Percentiles rank a stretch among this genome's conserved stretches.
phyloP scores from a whole-genome alignment of 257 asterid species.

The Petunia secreta region DNA sequence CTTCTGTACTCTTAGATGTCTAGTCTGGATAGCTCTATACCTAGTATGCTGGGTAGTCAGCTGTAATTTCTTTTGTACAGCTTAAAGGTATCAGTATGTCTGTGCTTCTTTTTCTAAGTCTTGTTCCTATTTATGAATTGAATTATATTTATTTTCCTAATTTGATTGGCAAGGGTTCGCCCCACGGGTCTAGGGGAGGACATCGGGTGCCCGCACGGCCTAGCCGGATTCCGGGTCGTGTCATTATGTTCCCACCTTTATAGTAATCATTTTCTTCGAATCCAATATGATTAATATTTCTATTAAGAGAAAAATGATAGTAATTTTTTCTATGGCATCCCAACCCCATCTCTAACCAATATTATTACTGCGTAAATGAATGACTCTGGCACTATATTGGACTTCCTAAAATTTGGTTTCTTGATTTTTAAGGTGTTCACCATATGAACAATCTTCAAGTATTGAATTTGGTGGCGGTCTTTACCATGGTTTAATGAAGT shows the following conservation, averaged over 20 bases:
- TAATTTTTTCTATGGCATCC: neutral
- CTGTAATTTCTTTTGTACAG: too few relatives aligned
- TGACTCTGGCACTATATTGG: neutral
- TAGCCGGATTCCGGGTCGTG: too few relatives aligned
- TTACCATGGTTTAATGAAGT: neutral
- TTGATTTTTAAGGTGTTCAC: neutral
- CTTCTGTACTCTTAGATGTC: too few relatives aligned
- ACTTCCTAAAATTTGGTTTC: neutral
- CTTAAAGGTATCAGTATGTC: too few relatives aligned
- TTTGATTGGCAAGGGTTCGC: too few relatives aligned
- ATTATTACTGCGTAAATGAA: neutral
- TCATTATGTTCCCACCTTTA: neutral
- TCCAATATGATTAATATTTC: neutral
- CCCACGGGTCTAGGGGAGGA: too few relatives aligned
- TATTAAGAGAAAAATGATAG: neutral
- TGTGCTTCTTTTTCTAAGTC: too few relatives aligned
- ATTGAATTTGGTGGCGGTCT: neutral
- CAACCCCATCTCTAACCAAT: neutral
- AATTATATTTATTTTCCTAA: too few relatives aligned
- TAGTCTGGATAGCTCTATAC: too few relatives aligned
- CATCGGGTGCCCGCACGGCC: too few relatives aligned
- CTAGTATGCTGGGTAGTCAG: too few relatives aligned
- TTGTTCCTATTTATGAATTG: too few relatives aligned
- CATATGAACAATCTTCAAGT: neutral
- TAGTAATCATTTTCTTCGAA: neutral